Conservation (phyloP, 164 flowering plant genomes). For the Vitis labrusca region DNA sequence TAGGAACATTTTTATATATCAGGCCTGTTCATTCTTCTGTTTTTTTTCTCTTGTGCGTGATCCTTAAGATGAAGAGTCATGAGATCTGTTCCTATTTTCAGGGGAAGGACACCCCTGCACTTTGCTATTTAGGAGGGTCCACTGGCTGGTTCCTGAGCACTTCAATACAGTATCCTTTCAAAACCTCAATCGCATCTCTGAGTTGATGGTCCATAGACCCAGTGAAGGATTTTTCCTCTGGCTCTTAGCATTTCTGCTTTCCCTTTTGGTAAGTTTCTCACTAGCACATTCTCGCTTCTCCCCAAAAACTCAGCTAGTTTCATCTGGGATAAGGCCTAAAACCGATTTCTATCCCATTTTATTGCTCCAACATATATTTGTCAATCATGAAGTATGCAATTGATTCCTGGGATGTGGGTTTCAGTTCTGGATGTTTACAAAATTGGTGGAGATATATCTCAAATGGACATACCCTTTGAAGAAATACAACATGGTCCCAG, state of each 20-base stretch:
- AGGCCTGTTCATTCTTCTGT: no score
- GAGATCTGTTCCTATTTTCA: constrained; percentile 1
- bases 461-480: constrained; percentile 32
- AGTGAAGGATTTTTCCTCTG: constrained; percentile 23
- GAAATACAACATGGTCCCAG: constrained; percentile 35
- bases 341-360: no score
- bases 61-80: neutral
- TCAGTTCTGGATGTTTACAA: constrained; percentile 40
- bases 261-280: constrained; percentile 35
- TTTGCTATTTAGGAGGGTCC: constrained; percentile 29
- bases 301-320: no score
- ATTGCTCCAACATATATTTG: no score
- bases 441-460: constrained; percentile 35
- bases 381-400: no score
- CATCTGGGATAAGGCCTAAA: neutral
- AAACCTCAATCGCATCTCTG: constrained; percentile 23
- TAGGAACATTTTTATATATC: constrained; percentile 7
- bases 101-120: constrained; percentile 39
- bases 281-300: neutral
- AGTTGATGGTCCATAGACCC: constrained; percentile 30
- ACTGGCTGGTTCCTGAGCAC: constrained; percentile 34
- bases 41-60: neutral
- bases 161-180: neutral
- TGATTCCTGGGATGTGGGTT: constrained; percentile 1
- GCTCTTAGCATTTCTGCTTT: constrained; percentile 29